phyloP scores from a whole-genome alignment of 176 grass and related monocot genomes.

The Eragrostis curvula region DNA sequence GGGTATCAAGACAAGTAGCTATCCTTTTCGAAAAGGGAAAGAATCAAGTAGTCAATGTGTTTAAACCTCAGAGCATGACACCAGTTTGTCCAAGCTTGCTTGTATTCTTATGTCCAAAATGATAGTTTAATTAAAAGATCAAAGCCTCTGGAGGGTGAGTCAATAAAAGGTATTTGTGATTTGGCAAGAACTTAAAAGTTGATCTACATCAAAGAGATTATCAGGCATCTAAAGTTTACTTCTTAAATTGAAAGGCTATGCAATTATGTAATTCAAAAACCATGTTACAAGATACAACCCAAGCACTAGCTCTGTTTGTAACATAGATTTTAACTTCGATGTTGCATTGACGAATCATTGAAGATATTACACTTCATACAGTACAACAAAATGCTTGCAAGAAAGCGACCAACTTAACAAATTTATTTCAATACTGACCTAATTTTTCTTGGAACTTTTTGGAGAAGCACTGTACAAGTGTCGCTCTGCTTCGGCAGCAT shows the following conservation, averaged over 20 bases:
- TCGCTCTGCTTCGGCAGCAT: constrained; percentile 55
- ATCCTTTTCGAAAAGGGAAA: neutral
- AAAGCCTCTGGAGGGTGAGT: neutral
- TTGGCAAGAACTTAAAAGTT: neutral
- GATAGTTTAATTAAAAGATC: neutral
- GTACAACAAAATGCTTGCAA: neutral
- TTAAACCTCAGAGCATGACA: neutral
- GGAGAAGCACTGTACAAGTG: constrained; percentile 43
- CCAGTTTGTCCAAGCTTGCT: neutral
- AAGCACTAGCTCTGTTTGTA: neutral
- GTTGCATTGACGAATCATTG: neutral
- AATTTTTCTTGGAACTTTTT: constrained; percentile 45
- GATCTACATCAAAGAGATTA: neutral
- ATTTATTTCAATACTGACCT: constrained; percentile 33
- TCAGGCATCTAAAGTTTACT: neutral
- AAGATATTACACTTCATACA: neutral
- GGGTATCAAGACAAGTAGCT: neutral
- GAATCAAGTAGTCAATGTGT: neutral
- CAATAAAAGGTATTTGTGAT: neutral
- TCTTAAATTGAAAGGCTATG: neutral
- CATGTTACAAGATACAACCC: neutral
- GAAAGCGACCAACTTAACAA: neutral
- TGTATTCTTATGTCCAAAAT: neutral
- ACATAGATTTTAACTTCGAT: constrained; percentile 3
- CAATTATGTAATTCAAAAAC: neutral